A percentile compares a stretch with the other conserved stretches of the same genome.
Evolutionary conservation across 805 yeast species (phyloP).

Genomic region (Tetrapisispora taiwanensis): DNA sequence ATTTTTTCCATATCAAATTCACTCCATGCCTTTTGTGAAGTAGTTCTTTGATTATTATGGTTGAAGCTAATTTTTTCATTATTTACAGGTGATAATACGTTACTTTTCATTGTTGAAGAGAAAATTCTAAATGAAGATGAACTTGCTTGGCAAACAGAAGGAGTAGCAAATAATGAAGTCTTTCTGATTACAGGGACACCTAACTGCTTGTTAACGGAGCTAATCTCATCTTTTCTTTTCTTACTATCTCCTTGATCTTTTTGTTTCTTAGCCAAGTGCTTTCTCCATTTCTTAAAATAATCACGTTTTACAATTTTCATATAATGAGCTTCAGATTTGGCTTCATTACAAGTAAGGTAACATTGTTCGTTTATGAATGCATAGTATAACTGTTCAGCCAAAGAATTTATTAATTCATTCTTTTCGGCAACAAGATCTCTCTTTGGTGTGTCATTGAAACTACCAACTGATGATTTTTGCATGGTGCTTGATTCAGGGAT

Average conservation of each 20-base stretch:
- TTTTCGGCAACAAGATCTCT: constrained; percentile 9
- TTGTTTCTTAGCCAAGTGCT: constrained; percentile 19
- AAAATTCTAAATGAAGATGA: constrained; percentile 14
- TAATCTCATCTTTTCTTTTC: constrained; percentile 34
- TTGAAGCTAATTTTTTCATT: constrained; percentile 25
- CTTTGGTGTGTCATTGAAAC: neutral
- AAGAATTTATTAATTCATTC: constrained; percentile 22
- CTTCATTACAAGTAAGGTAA: constrained; percentile 34
- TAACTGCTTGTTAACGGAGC: constrained; percentile 27
- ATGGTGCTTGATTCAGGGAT: neutral
- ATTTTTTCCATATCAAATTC: constrained; percentile 35
- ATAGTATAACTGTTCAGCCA: constrained; percentile 43
- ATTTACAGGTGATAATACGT: constrained; percentile 16
- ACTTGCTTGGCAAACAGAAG: constrained; percentile 6
- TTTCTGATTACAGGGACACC: constrained; percentile 28
- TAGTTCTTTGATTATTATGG: constrained; percentile 22
- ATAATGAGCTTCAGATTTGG: constrained; percentile 37
- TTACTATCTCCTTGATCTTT: constrained; percentile 23
- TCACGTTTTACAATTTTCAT: constrained; percentile 25
- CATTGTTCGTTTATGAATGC: constrained; percentile 55
- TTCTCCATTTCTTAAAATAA: constrained; percentile 28
- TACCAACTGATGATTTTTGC: neutral
- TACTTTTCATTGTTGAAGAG: constrained; percentile 15
- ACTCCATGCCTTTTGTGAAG: constrained; percentile 37
- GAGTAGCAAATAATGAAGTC: constrained; percentile 14